Percentiles rank a stretch among this genome's conserved stretches.
Conservation (phyloP, 2,329 filamentous ascomycete species). For the Aureobasidium musti region DNA sequence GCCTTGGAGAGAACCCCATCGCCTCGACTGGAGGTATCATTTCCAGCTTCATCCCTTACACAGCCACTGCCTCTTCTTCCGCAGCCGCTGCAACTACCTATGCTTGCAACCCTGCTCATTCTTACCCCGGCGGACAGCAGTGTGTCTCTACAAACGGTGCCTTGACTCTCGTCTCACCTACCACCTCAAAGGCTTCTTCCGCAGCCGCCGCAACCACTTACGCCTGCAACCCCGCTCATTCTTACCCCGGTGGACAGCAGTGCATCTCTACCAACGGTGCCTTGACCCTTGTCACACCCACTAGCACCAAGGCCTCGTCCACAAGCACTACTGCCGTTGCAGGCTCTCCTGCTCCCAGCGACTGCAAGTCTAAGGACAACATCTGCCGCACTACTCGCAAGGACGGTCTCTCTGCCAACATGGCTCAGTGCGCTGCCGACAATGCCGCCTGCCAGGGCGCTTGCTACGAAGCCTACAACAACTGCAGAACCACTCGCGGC, state of each 20-base stretch:
- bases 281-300: not conserved
- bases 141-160: not conserved
- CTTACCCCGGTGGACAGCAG: not conserved
- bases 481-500: conserved; percentile 15
- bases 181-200: not conserved
- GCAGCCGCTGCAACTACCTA: not conserved
- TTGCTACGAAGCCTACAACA: conserved; percentile 21
- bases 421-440: conserved; percentile 9
- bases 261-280: not conserved
- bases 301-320: not conserved
- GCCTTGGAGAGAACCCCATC: conserved; percentile 27
- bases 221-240: conserved; percentile 22
- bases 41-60: not conserved
- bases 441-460: conserved; percentile 11
- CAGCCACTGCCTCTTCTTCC: not conserved
- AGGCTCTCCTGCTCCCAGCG: not conserved
- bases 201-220: not conserved
- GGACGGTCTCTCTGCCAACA: conserved; percentile 13
- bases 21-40: not conserved
- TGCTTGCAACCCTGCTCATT: conserved; percentile 21
- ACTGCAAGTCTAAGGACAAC: conserved; percentile 8
- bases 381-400: not conserved
- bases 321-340: conserved; percentile 26
- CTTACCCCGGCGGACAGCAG: not conserved
- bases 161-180: not conserved